These are phyloP conservation scores for Nitzschia putrida DNA, from an alignment of 108 stramenopile species.

Conservation along the genomic window DNA sequence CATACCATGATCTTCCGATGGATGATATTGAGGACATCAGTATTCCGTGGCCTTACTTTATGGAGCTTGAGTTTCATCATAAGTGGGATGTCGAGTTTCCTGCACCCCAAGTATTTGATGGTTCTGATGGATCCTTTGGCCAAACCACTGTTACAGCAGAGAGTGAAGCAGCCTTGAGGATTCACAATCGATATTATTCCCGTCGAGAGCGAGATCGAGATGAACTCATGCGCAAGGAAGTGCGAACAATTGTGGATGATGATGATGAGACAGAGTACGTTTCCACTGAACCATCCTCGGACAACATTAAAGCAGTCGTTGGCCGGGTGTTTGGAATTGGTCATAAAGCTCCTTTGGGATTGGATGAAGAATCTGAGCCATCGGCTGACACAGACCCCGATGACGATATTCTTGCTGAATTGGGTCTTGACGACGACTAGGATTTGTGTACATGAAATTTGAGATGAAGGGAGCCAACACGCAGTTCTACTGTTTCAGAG, in stretches of 20 bases:
- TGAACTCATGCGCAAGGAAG: slow-evolving; percentile 53
- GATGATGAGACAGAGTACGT: slow-evolving; percentile 26
- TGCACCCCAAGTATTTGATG: slow-evolving; percentile 75
- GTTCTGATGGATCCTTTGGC: slow-evolving; percentile 80
- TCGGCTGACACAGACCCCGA: too few relatives aligned
- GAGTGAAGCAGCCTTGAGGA: slow-evolving; percentile 82
- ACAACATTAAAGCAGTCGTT: neutral
- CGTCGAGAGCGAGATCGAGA: slow-evolving; percentile 70
- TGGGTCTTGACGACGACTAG: slow-evolving; percentile 45
- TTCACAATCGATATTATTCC: slow-evolving; percentile 68
- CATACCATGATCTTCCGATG: slow-evolving; percentile 83
- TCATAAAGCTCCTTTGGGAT: neutral
- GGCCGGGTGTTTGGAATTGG: neutral
- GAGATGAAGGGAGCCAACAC: too few relatives aligned
- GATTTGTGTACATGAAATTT: too few relatives aligned
- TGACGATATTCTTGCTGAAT: neutral
- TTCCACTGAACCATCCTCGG: neutral
- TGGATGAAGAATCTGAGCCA: too few relatives aligned
- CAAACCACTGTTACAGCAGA: slow-evolving; percentile 76
- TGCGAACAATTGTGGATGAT: slow-evolving; percentile 71
- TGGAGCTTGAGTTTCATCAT: slow-evolving; percentile 91
- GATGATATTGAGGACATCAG: slow-evolving; percentile 78
- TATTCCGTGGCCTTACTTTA: slow-evolving; percentile 91
- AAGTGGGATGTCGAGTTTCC: slow-evolving; percentile 83
- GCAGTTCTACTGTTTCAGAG: too few relatives aligned